These are phyloP conservation scores for Moniliella sp. DNA, from an alignment of 1,284 basidiomycete species.

Conservation along the genomic window DNA sequence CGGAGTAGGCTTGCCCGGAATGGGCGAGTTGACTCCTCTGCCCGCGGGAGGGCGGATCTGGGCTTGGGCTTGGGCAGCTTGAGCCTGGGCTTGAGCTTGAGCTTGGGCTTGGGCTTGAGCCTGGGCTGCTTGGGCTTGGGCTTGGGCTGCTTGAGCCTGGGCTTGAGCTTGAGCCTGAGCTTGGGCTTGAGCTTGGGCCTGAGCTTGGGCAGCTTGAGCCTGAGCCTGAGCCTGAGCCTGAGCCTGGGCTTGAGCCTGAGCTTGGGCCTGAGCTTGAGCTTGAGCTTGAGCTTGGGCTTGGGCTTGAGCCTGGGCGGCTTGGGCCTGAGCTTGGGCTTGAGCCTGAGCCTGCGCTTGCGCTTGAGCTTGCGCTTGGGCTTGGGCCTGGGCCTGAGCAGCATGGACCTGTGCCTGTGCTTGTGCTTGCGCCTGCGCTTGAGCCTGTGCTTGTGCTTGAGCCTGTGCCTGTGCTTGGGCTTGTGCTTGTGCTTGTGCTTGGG, in stretches of 20 bases:
- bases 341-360: not conserved
- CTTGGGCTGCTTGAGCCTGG: not conserved
- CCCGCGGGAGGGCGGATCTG: too few relatives aligned
- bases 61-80: too few relatives aligned
- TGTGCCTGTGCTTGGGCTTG: slow-evolving; percentile 7
- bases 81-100: too few relatives aligned
- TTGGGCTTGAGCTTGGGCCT: too few relatives aligned
- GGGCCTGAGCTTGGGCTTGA: slow-evolving; percentile 5
- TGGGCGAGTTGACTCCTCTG: too few relatives aligned
- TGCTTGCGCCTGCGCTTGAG: slow-evolving; percentile 4
- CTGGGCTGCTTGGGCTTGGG: too few relatives aligned
- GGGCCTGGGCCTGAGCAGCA: slow-evolving; percentile 2
- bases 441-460: slow-evolving; percentile 6
- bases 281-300: slow-evolving; percentile 8
- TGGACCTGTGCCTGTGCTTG: slow-evolving; percentile 8
- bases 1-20: too few relatives aligned
- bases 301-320: slow-evolving; percentile 8
- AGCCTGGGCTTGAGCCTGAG: not conserved
- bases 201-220: not conserved
- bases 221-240: not conserved
- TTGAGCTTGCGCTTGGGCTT: not conserved
- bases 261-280: not conserved
- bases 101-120: too few relatives aligned
- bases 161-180: too few relatives aligned
- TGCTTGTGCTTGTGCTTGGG: slow-evolving; percentile 4